These are phyloP conservation scores for Seiridium cupressi DNA, from an alignment of 2,329 filamentous ascomycete genomes.

Conservation along the genomic window DNA sequence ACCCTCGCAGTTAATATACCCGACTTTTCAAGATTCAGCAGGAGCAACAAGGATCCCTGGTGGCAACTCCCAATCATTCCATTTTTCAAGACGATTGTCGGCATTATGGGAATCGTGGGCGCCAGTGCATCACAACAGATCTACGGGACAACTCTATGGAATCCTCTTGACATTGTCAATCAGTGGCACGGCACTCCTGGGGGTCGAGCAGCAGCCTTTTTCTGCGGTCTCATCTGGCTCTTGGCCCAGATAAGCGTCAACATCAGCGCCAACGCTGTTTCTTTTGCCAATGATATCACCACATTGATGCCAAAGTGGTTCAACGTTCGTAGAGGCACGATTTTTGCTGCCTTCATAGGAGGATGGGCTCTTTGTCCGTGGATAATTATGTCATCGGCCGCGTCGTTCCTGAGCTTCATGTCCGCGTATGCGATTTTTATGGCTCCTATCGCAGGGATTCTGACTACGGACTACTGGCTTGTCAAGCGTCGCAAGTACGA, in stretches of 20 bases:
- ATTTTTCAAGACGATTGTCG: slow-evolving; percentile 43
- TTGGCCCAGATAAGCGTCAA: slow-evolving; percentile 35
- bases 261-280: slow-evolving; percentile 26
- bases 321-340: slow-evolving; percentile 28
- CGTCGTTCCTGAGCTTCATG: slow-evolving; percentile 30
- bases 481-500: slow-evolving; percentile 31
- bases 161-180: slow-evolving; percentile 44
- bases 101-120: slow-evolving; percentile 45
- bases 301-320: slow-evolving; percentile 27
- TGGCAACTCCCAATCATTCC: slow-evolving; percentile 47
- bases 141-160: slow-evolving; percentile 46
- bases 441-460: slow-evolving; percentile 23
- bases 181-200: slow-evolving; percentile 32
- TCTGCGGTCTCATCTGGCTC: slow-evolving; percentile 30
- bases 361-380: slow-evolving; percentile 33
- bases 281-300: slow-evolving; percentile 28
- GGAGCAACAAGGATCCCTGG: slow-evolving; percentile 41
- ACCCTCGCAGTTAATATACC: slow-evolving; percentile 50
- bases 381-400: slow-evolving; percentile 30
- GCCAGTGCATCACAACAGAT: slow-evolving; percentile 42
- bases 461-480: slow-evolving; percentile 21
- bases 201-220: slow-evolving; percentile 29
- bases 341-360: slow-evolving; percentile 27
- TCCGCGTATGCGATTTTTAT: slow-evolving; percentile 32
- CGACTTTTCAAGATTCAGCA: slow-evolving; percentile 32